Conservation (phyloP, 2,329 filamentous ascomycete genomes). For the Cladobotryum protrusum region DNA sequence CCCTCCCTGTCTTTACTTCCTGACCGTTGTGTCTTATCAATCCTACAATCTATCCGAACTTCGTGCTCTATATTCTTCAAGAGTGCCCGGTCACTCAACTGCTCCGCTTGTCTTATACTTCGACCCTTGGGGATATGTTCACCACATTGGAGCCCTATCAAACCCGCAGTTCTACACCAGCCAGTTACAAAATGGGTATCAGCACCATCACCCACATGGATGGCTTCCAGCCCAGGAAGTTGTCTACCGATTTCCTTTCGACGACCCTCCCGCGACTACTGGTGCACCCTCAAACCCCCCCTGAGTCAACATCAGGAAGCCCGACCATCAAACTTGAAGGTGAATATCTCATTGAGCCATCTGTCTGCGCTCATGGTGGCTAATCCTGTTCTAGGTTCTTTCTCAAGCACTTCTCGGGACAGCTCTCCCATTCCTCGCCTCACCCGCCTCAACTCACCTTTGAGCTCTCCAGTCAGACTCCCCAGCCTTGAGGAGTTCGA, state of each 20-base stretch:
- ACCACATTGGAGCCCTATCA: slow-evolving; percentile 11
- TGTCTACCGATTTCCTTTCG: slow-evolving; percentile 18
- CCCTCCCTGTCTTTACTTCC: slow-evolving; percentile 16
- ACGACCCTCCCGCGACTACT: slow-evolving; percentile 13
- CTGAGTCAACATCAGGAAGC: slow-evolving; percentile 29
- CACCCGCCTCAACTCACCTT: slow-evolving; percentile 11
- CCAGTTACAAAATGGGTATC: slow-evolving; percentile 17
- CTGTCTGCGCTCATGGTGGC: background rate
- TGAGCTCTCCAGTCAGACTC: slow-evolving; percentile 20
- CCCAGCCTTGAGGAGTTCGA: slow-evolving; percentile 34
- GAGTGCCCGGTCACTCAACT: slow-evolving; percentile 1
- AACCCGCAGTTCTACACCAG: slow-evolving; percentile 11
- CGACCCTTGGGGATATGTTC: slow-evolving; percentile 10
- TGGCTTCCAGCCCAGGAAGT: slow-evolving; percentile 13
- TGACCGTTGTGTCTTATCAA: slow-evolving; percentile 6
- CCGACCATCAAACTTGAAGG: slow-evolving; percentile 29
- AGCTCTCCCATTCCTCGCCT: slow-evolving; percentile 21
- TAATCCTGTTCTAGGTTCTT: slow-evolving; percentile 16
- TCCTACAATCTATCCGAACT: slow-evolving; percentile 1
- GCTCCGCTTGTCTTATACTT: slow-evolving; percentile 13
- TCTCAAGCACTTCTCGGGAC: slow-evolving; percentile 17
- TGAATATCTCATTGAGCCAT: slow-evolving; percentile 11
- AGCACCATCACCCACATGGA: slow-evolving; percentile 16
- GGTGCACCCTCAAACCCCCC: slow-evolving; percentile 23
- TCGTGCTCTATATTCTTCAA: slow-evolving; percentile 2